Evolutionary conservation across 2,329 filamentous ascomycete species (phyloP).

Genomic region (Trichoderma cornu-damae): DNA sequence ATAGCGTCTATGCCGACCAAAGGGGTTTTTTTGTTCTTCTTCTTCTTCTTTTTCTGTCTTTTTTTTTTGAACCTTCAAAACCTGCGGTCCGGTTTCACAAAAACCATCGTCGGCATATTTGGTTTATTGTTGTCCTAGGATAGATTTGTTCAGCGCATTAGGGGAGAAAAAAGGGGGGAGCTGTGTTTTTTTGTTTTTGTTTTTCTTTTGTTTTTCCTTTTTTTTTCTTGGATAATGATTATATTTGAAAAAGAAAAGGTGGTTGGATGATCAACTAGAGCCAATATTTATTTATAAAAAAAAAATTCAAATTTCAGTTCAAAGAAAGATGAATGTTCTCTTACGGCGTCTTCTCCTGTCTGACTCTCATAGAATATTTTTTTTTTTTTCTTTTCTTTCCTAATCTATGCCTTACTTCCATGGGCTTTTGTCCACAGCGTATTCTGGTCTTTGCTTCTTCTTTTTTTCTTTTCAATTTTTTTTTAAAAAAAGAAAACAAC

Average conservation of each 20-base stretch:
- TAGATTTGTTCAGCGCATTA: conserved; percentile 16
- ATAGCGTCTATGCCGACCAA: not conserved
- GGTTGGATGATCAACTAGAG: conserved; percentile 12
- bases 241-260: conserved; percentile 8
- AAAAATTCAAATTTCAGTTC: not conserved
- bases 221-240: conserved; percentile 14
- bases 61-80: too few species aligned
- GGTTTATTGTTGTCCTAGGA: conserved; percentile 12
- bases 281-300: not conserved
- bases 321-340: not conserved
- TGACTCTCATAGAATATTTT: too few species aligned
- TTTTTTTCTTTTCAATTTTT: too few species aligned
- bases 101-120: not conserved
- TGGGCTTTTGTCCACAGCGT: too few species aligned
- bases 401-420: too few species aligned
- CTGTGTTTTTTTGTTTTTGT: conserved; percentile 4
- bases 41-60: not conserved
- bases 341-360: too few species aligned
- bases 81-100: not conserved
- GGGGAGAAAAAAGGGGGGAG: too few species aligned
- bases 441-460: too few species aligned
- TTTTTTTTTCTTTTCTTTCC: too few species aligned
- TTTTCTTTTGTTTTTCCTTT: too few species aligned
- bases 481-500: too few species aligned
- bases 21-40: not conserved